Evolutionary conservation across 495 filamentous ascomycete genomes (phyloP), one percentile per base, ranked within the genome.

Genomic region (Penicillium malachiteum): DNA sequence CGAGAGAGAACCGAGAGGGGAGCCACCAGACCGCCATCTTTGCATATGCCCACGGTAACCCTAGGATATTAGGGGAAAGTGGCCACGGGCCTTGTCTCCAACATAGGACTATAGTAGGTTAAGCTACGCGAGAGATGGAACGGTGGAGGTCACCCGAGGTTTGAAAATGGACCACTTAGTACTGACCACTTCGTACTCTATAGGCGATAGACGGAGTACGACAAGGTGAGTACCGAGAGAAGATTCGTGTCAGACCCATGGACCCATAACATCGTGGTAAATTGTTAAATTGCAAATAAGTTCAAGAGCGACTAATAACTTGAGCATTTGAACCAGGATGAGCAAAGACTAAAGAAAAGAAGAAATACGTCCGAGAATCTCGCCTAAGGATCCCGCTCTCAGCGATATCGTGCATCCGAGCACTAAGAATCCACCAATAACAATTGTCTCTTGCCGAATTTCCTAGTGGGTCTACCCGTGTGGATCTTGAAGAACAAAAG

Each of bases 301-400:
- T 26, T 1, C 4, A 26, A 26, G 21, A 26, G 1, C 21, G 21
- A 26, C 21, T 26, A 26, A 26, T 26, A 26, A 1, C n/a, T n/a
- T n/a, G n/a, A n/a, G n/a, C n/a, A n/a, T n/a, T n/a, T n/a, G n/a
- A n/a, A n/a, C 21, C 21, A 26, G 21, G 21, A 26, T 26, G 21
- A 26, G 21, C 1, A 26, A 26, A 1, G 21, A 1, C 21, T 26
- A 57, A 54, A 48, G 45, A 46, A 32, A 52, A 48, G 14, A 35
- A 37, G 33, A 37, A 43, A 44, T 12, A 41, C 14, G 39, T 8
- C 30, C 21, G 13, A 30, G 33, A 14, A 33, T 55, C 66, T 74
- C 73, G 73, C 71, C 63, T 74, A 76, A 69, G 65, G 56, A 69
- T 76, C 71, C 73, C 71, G 61, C 67, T 72, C 69, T 69, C 46